Conservation (phyloP, 441 rosid genomes). For the Melastoma candidum region DNA sequence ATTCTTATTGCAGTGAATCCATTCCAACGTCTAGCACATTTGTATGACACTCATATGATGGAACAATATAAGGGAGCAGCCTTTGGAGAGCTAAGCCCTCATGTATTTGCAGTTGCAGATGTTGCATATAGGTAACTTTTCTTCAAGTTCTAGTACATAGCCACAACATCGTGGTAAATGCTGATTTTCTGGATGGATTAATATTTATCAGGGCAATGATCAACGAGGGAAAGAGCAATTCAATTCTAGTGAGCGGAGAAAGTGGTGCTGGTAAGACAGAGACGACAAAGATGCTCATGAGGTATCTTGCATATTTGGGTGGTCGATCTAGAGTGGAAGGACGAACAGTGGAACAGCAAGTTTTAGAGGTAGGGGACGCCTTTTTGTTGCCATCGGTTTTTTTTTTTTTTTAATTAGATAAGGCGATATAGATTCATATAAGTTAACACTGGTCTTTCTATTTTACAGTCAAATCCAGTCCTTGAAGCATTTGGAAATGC, state of each 20-base stretch:
- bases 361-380: conserved; percentile 65
- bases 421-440: background rate
- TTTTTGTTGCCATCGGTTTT: background rate
- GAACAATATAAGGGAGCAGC: conserved; percentile 97
- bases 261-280: conserved; percentile 99
- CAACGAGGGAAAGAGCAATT: conserved; percentile 92
- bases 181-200: conserved; percentile 10
- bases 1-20: conserved; percentile 97
- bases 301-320: conserved; percentile 94
- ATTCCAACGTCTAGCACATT: conserved; percentile 96
- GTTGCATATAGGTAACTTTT: conserved; percentile 68
- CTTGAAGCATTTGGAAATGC: conserved; percentile 99
- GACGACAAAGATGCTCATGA: conserved; percentile 99
- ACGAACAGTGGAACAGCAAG: conserved; percentile 98
- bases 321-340: conserved; percentile 99
- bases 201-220: conserved; percentile 76
- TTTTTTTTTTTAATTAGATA: background rate
- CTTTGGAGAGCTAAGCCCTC: conserved; percentile 99
- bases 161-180: conserved; percentile 2
- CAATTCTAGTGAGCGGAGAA: conserved; percentile 99
- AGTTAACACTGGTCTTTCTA: conserved; percentile 18
- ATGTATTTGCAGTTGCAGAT: conserved; percentile 97
- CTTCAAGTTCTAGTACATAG: conserved; percentile 2
- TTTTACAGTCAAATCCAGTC: conserved; percentile 93
- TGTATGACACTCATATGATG: conserved; percentile 99